phyloP scores from a whole-genome alignment of 139 green algal genomes.

The Microglena sp. region DNA sequence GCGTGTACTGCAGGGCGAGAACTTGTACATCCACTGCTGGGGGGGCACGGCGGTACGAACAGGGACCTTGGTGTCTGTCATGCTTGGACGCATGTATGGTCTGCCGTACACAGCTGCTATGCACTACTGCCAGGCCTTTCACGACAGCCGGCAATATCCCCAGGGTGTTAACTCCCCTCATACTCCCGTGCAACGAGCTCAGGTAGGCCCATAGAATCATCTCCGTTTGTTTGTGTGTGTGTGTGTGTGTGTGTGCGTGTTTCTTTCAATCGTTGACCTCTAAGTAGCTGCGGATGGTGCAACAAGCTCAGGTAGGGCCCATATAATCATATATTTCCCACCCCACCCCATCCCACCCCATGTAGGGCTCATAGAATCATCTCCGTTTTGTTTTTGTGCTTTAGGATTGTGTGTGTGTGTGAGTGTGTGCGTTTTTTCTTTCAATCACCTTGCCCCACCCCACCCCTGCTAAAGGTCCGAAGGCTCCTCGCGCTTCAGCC shows the following conservation, averaged over 20 bases:
- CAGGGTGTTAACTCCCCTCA: constrained; percentile 63
- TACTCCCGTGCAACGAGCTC: constrained; percentile 54
- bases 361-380: too few relatives aligned
- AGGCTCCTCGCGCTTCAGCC: constrained; percentile 23
- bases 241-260: too few relatives aligned
- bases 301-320: constrained; percentile 13
- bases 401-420: too few relatives aligned
- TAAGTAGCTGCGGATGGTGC: not conserved
- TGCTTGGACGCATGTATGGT: constrained; percentile 60
- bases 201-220: constrained; percentile 31
- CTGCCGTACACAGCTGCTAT: constrained; percentile 48
- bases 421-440: too few relatives aligned
- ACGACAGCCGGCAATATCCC: constrained; percentile 58
- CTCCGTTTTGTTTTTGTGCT: not conserved
- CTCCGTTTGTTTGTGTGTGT: too few relatives aligned
- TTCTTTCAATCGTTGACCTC: not conserved
- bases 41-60: constrained; percentile 49
- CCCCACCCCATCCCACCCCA: too few relatives aligned
- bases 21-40: constrained; percentile 75
- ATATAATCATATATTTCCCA: too few relatives aligned
- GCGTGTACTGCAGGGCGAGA: constrained; percentile 48
- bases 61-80: constrained; percentile 51
- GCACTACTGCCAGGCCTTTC: constrained; percentile 62
- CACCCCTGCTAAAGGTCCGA: too few relatives aligned
- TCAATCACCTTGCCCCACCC: too few relatives aligned